Evolutionary conservation across 352 stramenopile species (phyloP).

Genomic region (Thalassiosira hispida): DNA sequence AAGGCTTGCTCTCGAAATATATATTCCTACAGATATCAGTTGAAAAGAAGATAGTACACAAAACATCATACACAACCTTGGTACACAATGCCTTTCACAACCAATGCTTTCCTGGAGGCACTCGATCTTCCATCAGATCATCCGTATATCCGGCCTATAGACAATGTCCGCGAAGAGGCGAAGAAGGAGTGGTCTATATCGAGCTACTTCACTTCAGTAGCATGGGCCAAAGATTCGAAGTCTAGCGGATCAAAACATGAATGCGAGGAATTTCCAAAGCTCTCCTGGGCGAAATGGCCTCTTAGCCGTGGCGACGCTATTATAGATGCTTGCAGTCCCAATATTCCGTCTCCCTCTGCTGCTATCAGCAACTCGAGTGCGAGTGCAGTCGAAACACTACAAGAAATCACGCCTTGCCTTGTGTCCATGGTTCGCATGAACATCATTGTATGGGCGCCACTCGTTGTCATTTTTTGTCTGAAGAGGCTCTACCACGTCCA

Average conservation of each 20-base stretch:
- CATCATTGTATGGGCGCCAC: conserved; percentile 38
- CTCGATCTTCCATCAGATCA: conserved; percentile 39
- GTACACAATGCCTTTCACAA: conserved; percentile 36
- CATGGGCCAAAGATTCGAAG: neutral
- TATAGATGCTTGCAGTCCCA: neutral
- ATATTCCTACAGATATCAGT: too few species aligned
- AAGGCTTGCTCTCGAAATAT: too few species aligned
- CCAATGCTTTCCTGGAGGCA: conserved; percentile 29
- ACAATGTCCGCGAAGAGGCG: conserved; percentile 3
- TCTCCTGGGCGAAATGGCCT: neutral
- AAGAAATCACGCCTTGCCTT: conserved; percentile 44
- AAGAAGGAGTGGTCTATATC: conserved; percentile 28
- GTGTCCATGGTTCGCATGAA: conserved; percentile 29
- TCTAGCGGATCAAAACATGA: conserved; percentile 2
- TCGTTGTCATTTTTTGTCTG: conserved; percentile 41
- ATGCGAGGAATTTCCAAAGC: neutral
- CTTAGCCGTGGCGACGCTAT: neutral
- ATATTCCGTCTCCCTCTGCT: neutral
- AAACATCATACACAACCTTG: too few species aligned
- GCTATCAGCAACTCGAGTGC: neutral
- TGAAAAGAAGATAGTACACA: too few species aligned
- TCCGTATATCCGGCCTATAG: conserved; percentile 18
- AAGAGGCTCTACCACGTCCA: conserved; percentile 17
- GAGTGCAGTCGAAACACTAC: conserved; percentile 13
- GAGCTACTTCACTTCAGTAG: conserved; percentile 28